A percentile compares a stretch with the other conserved stretches of the same genome.
phyloP scores from a whole-genome alignment of 2,329 filamentous ascomycete genomes.

The Microsporum ferrugineum region DNA sequence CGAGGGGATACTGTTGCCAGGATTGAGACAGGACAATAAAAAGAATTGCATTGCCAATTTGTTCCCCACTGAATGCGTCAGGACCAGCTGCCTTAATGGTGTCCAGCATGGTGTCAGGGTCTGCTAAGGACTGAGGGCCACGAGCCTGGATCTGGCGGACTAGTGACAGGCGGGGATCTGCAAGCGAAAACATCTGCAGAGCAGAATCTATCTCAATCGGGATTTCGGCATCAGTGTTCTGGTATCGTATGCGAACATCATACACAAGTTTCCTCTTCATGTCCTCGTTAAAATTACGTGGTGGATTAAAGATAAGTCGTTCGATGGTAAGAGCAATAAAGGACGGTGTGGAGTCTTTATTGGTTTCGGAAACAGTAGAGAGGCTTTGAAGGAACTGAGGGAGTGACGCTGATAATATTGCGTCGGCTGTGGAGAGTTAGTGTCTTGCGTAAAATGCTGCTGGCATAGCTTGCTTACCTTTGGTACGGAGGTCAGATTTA shows the following conservation, averaged over 20 bases:
- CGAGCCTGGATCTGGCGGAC: constrained; percentile 58
- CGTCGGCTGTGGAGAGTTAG: constrained; percentile 54
- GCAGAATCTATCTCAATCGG: constrained; percentile 34
- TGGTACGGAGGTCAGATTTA: constrained; percentile 71
- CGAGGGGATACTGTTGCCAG: constrained; percentile 54
- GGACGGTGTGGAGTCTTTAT: constrained; percentile 54
- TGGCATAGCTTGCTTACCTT: constrained; percentile 48
- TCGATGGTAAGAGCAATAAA: constrained; percentile 75
- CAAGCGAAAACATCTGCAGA: constrained; percentile 36
- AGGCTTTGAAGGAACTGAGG: constrained; percentile 66
- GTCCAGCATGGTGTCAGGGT: constrained; percentile 57
- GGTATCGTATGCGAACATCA: constrained; percentile 58
- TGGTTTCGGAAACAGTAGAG: constrained; percentile 50
- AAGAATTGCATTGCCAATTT: constrained; percentile 69
- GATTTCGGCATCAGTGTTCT: constrained; percentile 38
- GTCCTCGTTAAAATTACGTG: constrained; percentile 72
- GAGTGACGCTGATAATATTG: constrained; percentile 74
- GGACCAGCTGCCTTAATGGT: constrained; percentile 45
- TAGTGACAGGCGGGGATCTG: constrained; percentile 36
- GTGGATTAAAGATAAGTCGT: constrained; percentile 75
- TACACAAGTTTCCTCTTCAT: constrained; percentile 54
- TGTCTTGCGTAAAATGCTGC: not conserved
- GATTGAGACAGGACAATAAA: constrained; percentile 53
- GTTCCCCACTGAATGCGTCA: constrained; percentile 63
- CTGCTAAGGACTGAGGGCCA: constrained; percentile 63